Conservation (phyloP, 192 early-diverging fungal genomes). For the Backusella westeae region DNA sequence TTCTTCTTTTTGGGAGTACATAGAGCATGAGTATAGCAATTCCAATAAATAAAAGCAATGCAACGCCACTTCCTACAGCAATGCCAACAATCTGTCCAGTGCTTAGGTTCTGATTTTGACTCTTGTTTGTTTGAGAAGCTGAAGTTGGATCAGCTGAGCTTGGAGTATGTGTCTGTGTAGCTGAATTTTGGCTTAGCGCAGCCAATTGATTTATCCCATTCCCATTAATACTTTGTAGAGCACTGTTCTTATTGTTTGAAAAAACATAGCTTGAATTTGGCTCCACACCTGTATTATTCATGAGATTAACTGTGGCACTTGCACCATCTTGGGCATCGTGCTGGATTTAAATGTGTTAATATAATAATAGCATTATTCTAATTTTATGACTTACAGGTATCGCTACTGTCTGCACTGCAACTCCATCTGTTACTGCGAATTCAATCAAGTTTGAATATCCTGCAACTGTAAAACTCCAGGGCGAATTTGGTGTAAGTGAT, state of each 20-base stretch:
- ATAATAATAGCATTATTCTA: not conserved
- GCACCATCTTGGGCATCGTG: not conserved
- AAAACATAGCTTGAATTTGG: not conserved
- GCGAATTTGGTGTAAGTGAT: not conserved
- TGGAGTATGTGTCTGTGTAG: not conserved
- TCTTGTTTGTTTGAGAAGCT: not conserved
- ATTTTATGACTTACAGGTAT: not conserved
- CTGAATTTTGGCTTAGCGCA: not conserved
- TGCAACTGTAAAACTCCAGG: not conserved
- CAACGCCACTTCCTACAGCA: not conserved
- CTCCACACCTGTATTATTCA: not conserved
- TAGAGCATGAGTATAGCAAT: not conserved
- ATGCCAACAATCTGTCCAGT: not conserved
- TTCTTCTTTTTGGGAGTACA: not conserved
- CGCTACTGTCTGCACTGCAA: not conserved
- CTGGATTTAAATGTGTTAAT: not conserved
- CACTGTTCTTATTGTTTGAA: not conserved
- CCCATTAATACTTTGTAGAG: not conserved
- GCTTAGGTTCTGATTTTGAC: not conserved
- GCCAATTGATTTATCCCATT: not conserved
- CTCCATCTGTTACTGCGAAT: not conserved
- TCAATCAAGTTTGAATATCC: not conserved
- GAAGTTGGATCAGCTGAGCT: not conserved
- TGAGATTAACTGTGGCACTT: not conserved
- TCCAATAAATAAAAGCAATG: not conserved